Conservation (phyloP, 805 yeast genomes). For the Ogataea pignaliae region DNA sequence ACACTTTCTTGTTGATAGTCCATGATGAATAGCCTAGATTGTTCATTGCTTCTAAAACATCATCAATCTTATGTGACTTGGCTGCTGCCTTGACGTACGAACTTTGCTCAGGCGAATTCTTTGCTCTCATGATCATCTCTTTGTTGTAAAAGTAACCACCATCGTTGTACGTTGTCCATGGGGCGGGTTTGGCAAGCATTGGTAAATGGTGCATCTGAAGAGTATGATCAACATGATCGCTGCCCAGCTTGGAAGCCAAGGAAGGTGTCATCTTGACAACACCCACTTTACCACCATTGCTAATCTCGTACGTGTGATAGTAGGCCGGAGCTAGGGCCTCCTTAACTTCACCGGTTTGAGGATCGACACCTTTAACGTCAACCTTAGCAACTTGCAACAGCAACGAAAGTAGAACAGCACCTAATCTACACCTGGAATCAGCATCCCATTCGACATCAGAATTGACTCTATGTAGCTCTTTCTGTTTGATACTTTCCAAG, state of each 20-base stretch:
- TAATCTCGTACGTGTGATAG: constrained; percentile 80
- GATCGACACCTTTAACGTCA: constrained; percentile 75
- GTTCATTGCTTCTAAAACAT: constrained; percentile 75
- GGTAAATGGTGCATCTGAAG: constrained; percentile 83
- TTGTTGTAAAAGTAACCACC: constrained; percentile 81
- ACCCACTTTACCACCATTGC: constrained; percentile 75
- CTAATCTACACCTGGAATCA: constrained; percentile 57
- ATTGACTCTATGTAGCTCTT: constrained; percentile 9
- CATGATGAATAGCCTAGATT: constrained; percentile 86
- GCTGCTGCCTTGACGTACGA: constrained; percentile 88
- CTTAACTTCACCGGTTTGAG: constrained; percentile 64
- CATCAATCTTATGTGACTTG: constrained; percentile 56
- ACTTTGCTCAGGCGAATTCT: constrained; percentile 81
- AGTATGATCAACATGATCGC: constrained; percentile 57
- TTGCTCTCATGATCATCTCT: constrained; percentile 65
- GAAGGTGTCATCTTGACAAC: constrained; percentile 71
- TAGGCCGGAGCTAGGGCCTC: constrained; percentile 84
- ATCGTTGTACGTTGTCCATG: constrained; percentile 75
- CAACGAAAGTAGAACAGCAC: constrained; percentile 71
- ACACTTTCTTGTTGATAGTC: constrained; percentile 78
- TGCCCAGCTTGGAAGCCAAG: constrained; percentile 61
- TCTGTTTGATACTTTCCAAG: constrained; percentile 23
- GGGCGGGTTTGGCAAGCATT: constrained; percentile 86
- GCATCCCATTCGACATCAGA: constrained; percentile 25
- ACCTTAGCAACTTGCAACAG: constrained; percentile 80